Evolutionary conservation across 768 basidiomycete species (phyloP).

Genomic region (Glaciozyma martinii): DNA sequence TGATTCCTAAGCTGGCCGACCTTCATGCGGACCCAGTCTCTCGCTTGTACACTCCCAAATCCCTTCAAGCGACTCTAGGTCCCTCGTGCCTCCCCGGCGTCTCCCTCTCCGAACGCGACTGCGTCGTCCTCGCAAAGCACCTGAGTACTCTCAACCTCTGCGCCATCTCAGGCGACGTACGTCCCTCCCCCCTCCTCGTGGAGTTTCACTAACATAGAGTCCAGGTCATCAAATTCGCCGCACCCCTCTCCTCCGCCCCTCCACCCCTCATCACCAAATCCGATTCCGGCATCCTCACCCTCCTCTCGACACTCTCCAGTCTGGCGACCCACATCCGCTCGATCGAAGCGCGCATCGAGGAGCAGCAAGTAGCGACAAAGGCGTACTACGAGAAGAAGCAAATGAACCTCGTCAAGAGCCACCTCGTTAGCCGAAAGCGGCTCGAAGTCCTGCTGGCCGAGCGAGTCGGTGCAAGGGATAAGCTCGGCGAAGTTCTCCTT

Average conservation of each 20-base stretch:
- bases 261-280: conserved; percentile 5
- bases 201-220: neutral
- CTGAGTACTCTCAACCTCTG: conserved; percentile 13
- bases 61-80: conserved; percentile 15
- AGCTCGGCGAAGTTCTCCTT: conserved; percentile 16
- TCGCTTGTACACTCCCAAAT: conserved; percentile 21
- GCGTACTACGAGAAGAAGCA: conserved; percentile 7
- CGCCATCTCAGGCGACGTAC: conserved; percentile 18
- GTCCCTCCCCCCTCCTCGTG: neutral
- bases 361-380: neutral
- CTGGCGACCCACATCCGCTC: conserved; percentile 18
- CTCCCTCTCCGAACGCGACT: conserved; percentile 15
- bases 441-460: conserved; percentile 20
- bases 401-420: conserved; percentile 18
- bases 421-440: conserved; percentile 7
- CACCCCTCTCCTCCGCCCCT: conserved; percentile 4
- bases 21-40: conserved; percentile 23
- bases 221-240: conserved; percentile 29
- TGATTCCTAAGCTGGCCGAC: conserved; percentile 4
- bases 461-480: conserved; percentile 10
- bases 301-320: conserved; percentile 13
- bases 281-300: conserved; percentile 22
- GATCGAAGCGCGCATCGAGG: conserved; percentile 15
- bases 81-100: conserved; percentile 4
- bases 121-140: conserved; percentile 12